A percentile compares a stretch with the other conserved stretches of the same genome.
Conservation (phyloP, 495 filamentous ascomycete species). For the Penicillium pulvis region DNA sequence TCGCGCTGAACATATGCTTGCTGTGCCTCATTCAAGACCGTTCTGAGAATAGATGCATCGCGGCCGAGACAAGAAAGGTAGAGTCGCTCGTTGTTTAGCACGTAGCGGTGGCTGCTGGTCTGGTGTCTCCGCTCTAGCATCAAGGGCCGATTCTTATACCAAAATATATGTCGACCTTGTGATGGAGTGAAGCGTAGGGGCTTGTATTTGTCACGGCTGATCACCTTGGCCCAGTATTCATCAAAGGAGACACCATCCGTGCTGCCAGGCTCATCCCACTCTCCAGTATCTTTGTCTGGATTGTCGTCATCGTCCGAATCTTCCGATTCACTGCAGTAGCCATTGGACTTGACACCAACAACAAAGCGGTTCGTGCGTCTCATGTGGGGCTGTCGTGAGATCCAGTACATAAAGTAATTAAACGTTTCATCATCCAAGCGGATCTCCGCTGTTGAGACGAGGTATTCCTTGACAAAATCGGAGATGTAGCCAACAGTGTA, state of each 20-base stretch:
- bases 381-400: constrained; percentile 61
- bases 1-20: constrained; percentile 58
- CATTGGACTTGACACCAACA: constrained; percentile 59
- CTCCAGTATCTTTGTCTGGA: constrained; percentile 35
- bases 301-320: constrained; percentile 45
- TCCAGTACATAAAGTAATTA: constrained; percentile 71
- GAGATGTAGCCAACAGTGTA: constrained; percentile 51
- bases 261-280: constrained; percentile 7
- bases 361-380: constrained; percentile 60
- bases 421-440: constrained; percentile 68
- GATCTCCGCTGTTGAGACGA: constrained; percentile 62
- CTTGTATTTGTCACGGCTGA: constrained; percentile 56
- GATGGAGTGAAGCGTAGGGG: constrained; percentile 64
- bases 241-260: constrained; percentile 25
- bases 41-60: constrained; percentile 63
- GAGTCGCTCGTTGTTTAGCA: constrained; percentile 58
- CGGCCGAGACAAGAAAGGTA: constrained; percentile 68
- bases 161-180: constrained; percentile 66
- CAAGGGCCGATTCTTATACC: constrained; percentile 58
- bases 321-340: constrained; percentile 48
- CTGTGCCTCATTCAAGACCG: constrained; percentile 66
- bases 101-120: constrained; percentile 25
- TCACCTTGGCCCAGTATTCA: constrained; percentile 52
- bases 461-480: constrained; percentile 30
- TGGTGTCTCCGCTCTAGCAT: constrained; percentile 54